phyloP scores from a whole-genome alignment of 2,329 filamentous ascomycete genomes.

The Paraphoma chrysanthemicola region DNA sequence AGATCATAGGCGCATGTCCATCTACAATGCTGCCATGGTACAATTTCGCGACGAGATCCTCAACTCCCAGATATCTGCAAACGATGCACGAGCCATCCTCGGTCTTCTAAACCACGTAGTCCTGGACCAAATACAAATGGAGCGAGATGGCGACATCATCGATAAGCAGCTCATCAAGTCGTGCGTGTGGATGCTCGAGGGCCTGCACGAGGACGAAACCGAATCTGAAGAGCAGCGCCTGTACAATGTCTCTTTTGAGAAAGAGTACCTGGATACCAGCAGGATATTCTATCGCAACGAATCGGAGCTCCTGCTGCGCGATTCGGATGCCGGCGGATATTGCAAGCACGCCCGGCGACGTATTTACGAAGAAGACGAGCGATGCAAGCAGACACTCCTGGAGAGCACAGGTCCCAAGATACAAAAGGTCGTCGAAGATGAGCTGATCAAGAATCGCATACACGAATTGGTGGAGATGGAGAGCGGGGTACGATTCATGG shows the following conservation, averaged over 20 bases:
- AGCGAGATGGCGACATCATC: constrained; percentile 87
- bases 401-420: constrained; percentile 76
- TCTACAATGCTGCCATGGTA: constrained; percentile 84
- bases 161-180: constrained; percentile 82
- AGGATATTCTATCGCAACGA: constrained; percentile 77
- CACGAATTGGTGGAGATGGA: constrained; percentile 84
- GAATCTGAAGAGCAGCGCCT: constrained; percentile 81
- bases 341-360: constrained; percentile 77
- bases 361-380: constrained; percentile 79
- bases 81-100: constrained; percentile 64
- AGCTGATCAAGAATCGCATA: constrained; percentile 80
- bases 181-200: constrained; percentile 88
- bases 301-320: constrained; percentile 74
- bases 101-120: constrained; percentile 81
- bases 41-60: constrained; percentile 89
- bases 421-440: constrained; percentile 76
- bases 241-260: constrained; percentile 84
- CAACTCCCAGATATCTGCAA: constrained; percentile 59
- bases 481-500: constrained; percentile 86
- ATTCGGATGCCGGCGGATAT: constrained; percentile 82
- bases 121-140: constrained; percentile 90
- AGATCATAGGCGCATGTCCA: constrained; percentile 75
- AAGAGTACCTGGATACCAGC: constrained; percentile 75
- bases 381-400: constrained; percentile 84
- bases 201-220: constrained; percentile 80